A percentile compares a stretch with the other conserved stretches of the same genome.
phyloP scores from a whole-genome alignment of 192 early-diverging fungal species.

The Mortierella claussenii region DNA sequence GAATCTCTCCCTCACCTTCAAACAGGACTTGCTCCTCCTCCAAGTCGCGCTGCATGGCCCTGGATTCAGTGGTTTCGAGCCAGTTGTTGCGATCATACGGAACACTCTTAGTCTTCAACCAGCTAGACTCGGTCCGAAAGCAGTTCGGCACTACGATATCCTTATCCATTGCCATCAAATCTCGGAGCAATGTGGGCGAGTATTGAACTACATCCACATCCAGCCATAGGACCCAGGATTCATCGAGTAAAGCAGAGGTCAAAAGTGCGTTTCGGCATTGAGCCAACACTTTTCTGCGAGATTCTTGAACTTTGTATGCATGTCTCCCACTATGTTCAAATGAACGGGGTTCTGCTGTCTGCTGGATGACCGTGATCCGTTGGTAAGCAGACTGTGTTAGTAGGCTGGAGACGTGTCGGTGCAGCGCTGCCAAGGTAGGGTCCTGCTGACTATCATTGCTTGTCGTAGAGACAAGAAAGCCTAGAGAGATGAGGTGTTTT shows the following conservation, averaged over 20 bases:
- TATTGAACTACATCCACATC: constrained; percentile 79
- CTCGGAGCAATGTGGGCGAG: constrained; percentile 64
- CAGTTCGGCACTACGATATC: constrained; percentile 77
- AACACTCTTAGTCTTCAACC: constrained; percentile 58
- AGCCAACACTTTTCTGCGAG: constrained; percentile 70
- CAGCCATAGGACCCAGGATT: constrained; percentile 80
- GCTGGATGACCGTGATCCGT: constrained; percentile 64
- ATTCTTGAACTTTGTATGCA: constrained; percentile 63
- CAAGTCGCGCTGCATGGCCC: constrained; percentile 52
- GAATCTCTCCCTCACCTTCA: constrained; percentile 64
- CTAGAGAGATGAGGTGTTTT: constrained; percentile 70
- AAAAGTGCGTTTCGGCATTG: constrained; percentile 71
- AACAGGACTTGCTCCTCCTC: constrained; percentile 54
- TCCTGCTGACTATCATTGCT: constrained; percentile 58
- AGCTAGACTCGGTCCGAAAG: constrained; percentile 54
- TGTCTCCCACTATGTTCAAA: constrained; percentile 67
- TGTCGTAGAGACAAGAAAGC: constrained; percentile 68
- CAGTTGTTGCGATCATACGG: constrained; percentile 79
- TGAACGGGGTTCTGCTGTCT: constrained; percentile 65
- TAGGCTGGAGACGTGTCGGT: constrained; percentile 18
- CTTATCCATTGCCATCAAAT: constrained; percentile 71
- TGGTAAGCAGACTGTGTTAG: constrained; percentile 42
- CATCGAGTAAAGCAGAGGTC: constrained; percentile 64
- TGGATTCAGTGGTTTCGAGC: constrained; percentile 70
- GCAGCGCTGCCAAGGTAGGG: constrained; percentile 63